Evolutionary conservation across 1,139 yeast genomes (phyloP), one percentile per base, ranked within the genome.

Genomic region (Nakaseomyces kungkrabaensis): DNA sequence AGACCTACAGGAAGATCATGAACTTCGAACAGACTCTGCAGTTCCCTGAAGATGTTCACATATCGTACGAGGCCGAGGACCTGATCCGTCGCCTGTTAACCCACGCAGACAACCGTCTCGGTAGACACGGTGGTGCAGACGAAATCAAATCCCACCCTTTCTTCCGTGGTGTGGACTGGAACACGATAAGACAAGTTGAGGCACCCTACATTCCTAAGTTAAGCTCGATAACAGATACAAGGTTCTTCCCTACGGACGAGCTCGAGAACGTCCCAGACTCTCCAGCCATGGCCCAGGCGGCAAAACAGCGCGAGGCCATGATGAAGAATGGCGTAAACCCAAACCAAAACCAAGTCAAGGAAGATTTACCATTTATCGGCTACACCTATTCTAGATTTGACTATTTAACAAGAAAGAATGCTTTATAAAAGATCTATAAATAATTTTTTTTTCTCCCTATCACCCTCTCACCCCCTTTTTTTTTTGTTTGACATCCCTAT

Each of bases 171-270:
- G 97, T 94, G 48, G 96, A 92, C 67, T 92, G 99, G 99, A 84
- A 83, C 53, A 81, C 90, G 31, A 92, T 92, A 54, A 75, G 98
- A 52, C 84, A 82, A 51, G 96, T 90, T 54, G 92, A 85, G 61
- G 98, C 98, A 1, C 99, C 98, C 36, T 92, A 90, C 65, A 86
- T 92, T 57, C 92, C 94, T 36, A 80, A 81, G 59, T 73, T 87
- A 61, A 78, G 85, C 59, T 85, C 95, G 8, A 85, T 92, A 55
- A 92, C 97, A 4, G 99, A 92, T 66, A 94, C 98, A 0, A 76
- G 97, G 59, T 92, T 92, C 74, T 92, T 92, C 87, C 97, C 98
- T 44, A 88, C 96, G 3, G 98, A 94, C 64, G 99, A 92, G 65
- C 75, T 92, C 60, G 97, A 90, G 68, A 89, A 86, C 64, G 92